Base-by-base conservation (phyloP, 2,329 filamentous ascomycete species). In the Penicillium sp. region DNA sequence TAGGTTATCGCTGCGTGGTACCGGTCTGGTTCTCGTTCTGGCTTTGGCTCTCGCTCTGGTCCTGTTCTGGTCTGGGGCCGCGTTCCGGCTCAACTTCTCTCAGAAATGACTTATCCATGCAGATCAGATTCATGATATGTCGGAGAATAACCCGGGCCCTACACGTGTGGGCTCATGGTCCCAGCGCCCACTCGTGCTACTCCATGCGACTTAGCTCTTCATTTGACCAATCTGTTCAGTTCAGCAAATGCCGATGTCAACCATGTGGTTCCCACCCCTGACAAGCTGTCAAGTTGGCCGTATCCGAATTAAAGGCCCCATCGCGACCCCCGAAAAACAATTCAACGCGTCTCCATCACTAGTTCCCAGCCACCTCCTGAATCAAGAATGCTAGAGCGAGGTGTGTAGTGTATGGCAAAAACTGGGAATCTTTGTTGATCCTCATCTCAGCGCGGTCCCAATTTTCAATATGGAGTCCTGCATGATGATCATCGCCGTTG, bases 401-500 rank as follows among this genome's bases (percentile, higher is more conserved):
- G 10, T 39, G 36, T 16, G 7, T 38, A 38, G 1, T n/a, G 16
- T 9, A 10, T 26, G 10, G 15, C 18, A 12, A 21, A 38, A 39
- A 39, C 16, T 13, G 16, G 18, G 8, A 42, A 42, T 28, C 23
- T 3, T 38, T 28, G 24, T 16, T 42, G 13, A 33, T 46, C 29
- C 44, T 36, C 15, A 45, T 24, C 31, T 36, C 12, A 3, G 41
- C 23, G 13, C 23, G n/a, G 5, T 6, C 23, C 21, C 41, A 26
- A 39, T 4, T 39, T 39, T 39, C 36, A 21, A 18, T 18, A 38
- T 18, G 13, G 28, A 29, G 3, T 5, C 4, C 8, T 43, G 39
- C 42, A 45, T 33, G 24, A 47, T 49, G 51, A 58, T 57, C 53
- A 45, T 45, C 53, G n/a, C 53, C 53, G 56, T 58, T 58, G 53